phyloP scores from a whole-genome alignment of 2,329 filamentous ascomycete species.

The Exophiala sideris region DNA sequence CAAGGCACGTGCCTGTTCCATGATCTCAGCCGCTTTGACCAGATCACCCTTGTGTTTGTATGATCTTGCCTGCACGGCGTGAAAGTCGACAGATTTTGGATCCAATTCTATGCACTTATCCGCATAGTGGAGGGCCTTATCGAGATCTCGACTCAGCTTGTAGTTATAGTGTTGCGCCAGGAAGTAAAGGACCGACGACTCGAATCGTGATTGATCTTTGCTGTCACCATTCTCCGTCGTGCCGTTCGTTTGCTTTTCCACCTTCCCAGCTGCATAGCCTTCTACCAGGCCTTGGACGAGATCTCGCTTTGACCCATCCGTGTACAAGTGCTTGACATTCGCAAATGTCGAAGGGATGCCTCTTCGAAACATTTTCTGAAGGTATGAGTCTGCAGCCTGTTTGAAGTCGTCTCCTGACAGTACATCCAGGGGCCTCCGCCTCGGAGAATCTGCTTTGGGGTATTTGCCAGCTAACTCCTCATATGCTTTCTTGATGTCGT shows the following conservation, averaged over 20 bases:
- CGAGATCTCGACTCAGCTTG: slow-evolving; percentile 75
- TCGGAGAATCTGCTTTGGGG: slow-evolving; percentile 78
- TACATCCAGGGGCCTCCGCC: slow-evolving; percentile 85
- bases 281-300: slow-evolving; percentile 72
- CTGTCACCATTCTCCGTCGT: slow-evolving; percentile 47
- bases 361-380: slow-evolving; percentile 81
- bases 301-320: slow-evolving; percentile 72
- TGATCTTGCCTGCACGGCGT: slow-evolving; percentile 94
- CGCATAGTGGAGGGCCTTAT: slow-evolving; percentile 76
- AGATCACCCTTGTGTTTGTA: slow-evolving; percentile 84
- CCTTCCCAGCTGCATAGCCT: slow-evolving; percentile 65
- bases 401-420: slow-evolving; percentile 78
- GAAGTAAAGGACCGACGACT: slow-evolving; percentile 83
- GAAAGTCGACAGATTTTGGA: slow-evolving; percentile 79
- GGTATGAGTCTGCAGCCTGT: slow-evolving; percentile 71
- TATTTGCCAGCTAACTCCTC: slow-evolving; percentile 77
- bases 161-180: slow-evolving; percentile 98
- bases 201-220: slow-evolving; percentile 59
- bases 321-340: slow-evolving; percentile 91
- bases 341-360: slow-evolving; percentile 95
- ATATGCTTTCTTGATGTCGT: slow-evolving; percentile 70
- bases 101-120: slow-evolving; percentile 78
- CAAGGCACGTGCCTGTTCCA: slow-evolving; percentile 81
- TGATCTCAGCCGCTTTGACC: slow-evolving; percentile 74
- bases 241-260: slow-evolving; percentile 46